Percentiles rank a stretch among this genome's conserved stretches.
These are phyloP conservation scores for Penicillium hesseltinei DNA, from an alignment of 2,329 filamentous ascomycete genomes.

Conservation along the genomic window DNA sequence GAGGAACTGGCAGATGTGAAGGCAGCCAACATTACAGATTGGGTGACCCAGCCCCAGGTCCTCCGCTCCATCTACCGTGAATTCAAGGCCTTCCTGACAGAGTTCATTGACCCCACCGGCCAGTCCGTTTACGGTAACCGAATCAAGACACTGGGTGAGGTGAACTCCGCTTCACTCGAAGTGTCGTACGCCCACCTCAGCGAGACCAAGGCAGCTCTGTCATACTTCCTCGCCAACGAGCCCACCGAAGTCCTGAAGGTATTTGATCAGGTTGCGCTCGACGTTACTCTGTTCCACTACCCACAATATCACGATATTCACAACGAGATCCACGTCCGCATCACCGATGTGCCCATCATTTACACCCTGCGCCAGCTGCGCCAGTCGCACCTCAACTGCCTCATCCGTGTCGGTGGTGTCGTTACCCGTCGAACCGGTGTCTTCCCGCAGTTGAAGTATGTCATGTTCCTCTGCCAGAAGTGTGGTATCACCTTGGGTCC, in stretches of 20 bases:
- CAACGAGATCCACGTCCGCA: slow-evolving; percentile 94
- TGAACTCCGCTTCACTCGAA: slow-evolving; percentile 94
- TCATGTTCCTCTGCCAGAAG: slow-evolving; percentile 96
- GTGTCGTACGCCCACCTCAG: slow-evolving; percentile 93
- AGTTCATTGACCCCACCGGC: slow-evolving; percentile 86
- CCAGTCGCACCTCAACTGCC: slow-evolving; percentile 91
- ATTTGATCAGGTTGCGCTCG: slow-evolving; percentile 95
- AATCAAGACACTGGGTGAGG: slow-evolving; percentile 91
- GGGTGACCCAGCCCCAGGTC: slow-evolving; percentile 86
- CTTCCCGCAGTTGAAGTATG: slow-evolving; percentile 96
- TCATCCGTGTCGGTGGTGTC: slow-evolving; percentile 91
- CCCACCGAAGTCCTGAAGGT: slow-evolving; percentile 93
- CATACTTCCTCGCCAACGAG: slow-evolving; percentile 93
- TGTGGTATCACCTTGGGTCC: slow-evolving; percentile 89
- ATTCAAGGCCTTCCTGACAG: slow-evolving; percentile 95
- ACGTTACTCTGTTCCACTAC: slow-evolving; percentile 92
- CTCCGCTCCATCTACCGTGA: slow-evolving; percentile 92
- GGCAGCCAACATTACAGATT: slow-evolving; percentile 87
- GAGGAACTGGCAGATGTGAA: slow-evolving; percentile 93
- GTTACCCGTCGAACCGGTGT: slow-evolving; percentile 93
- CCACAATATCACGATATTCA: slow-evolving; percentile 97
- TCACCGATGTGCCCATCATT: slow-evolving; percentile 88
- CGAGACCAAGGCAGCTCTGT: slow-evolving; percentile 85
- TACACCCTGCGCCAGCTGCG: slow-evolving; percentile 94
- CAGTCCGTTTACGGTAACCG: slow-evolving; percentile 92